Evolutionary conservation across 345 rosid genomes (phyloP), one percentile per base, ranked within the genome.

Genomic region (Carallia pectinifolia): DNA sequence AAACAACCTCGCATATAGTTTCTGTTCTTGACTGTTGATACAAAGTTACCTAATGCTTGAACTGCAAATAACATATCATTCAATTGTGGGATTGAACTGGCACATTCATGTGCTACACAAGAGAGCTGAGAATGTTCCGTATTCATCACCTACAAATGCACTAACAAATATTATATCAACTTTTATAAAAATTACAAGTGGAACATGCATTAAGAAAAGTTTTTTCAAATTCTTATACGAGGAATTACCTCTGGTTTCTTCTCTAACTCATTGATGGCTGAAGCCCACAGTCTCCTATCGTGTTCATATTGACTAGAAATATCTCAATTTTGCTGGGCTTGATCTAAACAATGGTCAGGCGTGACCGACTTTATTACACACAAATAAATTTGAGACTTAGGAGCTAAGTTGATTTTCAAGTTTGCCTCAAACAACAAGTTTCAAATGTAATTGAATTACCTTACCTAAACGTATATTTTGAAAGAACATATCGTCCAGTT

Each of bases 211-310:
- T 17, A 5, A n/a, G 12, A 36, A 62, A 12, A 5, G 18, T 17
- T 40, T 65, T 36, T 38, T 47, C 12, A 30, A 31, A 47, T 23
- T 10, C 34, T 5, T 61, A 23, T 56, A 27, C 53, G 36, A 33
- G 8, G 36, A 38, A 52, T 60, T 58, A 83, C 86, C 82, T 70
- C 64, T 27, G 80, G 37, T 78, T 83, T 73, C 64, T 54, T 72
- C 31, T 74, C 69, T 62, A 83, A 29, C 55, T 73, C 67, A 23
- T 56, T 53, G 30, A 80, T 61, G 17, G 80, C 76, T 52, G 62
- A 39, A 64, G 37, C 62, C 80, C 86, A 77, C 37, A 38, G 58
- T 52, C 52, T 70, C 72, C 69, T 83, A 70, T 77, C 80, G 33
- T 18, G 17, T 65, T 77, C 78, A 59, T 80, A 77, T 56, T 31